Conservation (phyloP, 495 filamentous ascomycete species). For the Xylaria bambusicola region DNA sequence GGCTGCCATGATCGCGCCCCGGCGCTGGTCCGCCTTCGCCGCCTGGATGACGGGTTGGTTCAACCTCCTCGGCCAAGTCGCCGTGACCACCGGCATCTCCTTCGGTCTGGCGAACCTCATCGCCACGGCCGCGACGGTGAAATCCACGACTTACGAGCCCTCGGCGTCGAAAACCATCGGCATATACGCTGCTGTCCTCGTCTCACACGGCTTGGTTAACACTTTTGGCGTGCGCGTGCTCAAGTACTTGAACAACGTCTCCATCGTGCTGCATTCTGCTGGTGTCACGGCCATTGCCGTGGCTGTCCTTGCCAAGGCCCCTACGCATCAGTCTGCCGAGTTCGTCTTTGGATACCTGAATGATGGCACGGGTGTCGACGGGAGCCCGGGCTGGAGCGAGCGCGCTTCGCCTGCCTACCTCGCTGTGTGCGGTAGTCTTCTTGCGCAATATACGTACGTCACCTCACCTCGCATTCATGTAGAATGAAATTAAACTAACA, state of each 20-base stretch:
- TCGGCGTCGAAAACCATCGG: slow-evolving; percentile 59
- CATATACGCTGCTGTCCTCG: slow-evolving; percentile 60
- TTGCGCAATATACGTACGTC: slow-evolving; percentile 57
- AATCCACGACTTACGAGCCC: slow-evolving; percentile 50
- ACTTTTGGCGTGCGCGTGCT: slow-evolving; percentile 54
- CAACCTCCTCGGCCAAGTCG: slow-evolving; percentile 62
- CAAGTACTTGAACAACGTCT: slow-evolving; percentile 56
- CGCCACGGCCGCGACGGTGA: slow-evolving; percentile 58
- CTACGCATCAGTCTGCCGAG: slow-evolving; percentile 59
- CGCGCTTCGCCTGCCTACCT: slow-evolving; percentile 45
- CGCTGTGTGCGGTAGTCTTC: slow-evolving; percentile 54
- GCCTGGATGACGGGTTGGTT: slow-evolving; percentile 70
- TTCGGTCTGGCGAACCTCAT: slow-evolving; percentile 66
- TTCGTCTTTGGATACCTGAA: slow-evolving; percentile 61
- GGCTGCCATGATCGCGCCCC: slow-evolving; percentile 62
- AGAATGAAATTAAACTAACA: not conserved
- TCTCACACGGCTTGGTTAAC: slow-evolving; percentile 62
- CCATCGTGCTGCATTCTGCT: slow-evolving; percentile 45
- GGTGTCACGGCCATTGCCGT: slow-evolving; percentile 45
- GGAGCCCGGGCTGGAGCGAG: slow-evolving; percentile 51
- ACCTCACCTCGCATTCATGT: slow-evolving; percentile 21
- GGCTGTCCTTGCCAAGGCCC: slow-evolving; percentile 62
- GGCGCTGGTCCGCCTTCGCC: slow-evolving; percentile 56
- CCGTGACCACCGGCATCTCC: slow-evolving; percentile 67
- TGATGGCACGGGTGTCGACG: slow-evolving; percentile 56